Percentiles rank a stretch among this genome's conserved stretches.
phyloP scores from a whole-genome alignment of 352 stramenopile species.

The Phytophthora crassamura region DNA sequence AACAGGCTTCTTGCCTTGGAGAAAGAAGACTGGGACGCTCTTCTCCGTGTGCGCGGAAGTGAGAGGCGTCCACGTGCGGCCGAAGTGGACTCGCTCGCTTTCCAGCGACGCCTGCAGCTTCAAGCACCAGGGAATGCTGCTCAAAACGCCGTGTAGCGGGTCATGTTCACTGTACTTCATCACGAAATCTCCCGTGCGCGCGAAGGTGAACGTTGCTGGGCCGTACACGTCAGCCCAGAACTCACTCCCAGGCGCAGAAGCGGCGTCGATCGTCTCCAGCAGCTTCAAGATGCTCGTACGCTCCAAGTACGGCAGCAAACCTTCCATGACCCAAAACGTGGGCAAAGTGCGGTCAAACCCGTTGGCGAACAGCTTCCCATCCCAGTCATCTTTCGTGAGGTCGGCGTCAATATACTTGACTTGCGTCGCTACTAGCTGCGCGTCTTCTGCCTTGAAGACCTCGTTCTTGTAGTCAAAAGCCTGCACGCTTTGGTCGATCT shows the following conservation, averaged over 20 bases:
- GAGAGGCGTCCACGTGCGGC: constrained; percentile 42
- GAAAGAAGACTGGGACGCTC: constrained; percentile 10
- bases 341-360: constrained; percentile 38
- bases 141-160: constrained; percentile 40
- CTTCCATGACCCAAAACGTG: constrained; percentile 63
- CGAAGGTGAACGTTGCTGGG: constrained; percentile 11
- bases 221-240: constrained; percentile 51
- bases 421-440: constrained; percentile 25
- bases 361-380: constrained; percentile 28
- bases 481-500: constrained; percentile 38
- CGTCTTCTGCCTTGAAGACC: constrained; percentile 32
- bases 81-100: constrained; percentile 33
- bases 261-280: constrained; percentile 44
- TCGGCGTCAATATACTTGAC: constrained; percentile 44
- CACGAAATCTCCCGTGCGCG: constrained; percentile 5
- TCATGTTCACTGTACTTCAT: constrained; percentile 52
- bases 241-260: constrained; percentile 48
- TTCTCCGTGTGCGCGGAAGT: neutral
- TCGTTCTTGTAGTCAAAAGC: constrained; percentile 42
- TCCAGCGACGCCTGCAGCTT: constrained; percentile 28
- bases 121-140: constrained; percentile 38
- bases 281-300: constrained; percentile 36
- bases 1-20: constrained; percentile 20
- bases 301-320: constrained; percentile 46
- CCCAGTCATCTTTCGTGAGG: constrained; percentile 41